phyloP scores from a whole-genome alignment of 768 basidiomycete species.

The Phylloporus sp. region DNA sequence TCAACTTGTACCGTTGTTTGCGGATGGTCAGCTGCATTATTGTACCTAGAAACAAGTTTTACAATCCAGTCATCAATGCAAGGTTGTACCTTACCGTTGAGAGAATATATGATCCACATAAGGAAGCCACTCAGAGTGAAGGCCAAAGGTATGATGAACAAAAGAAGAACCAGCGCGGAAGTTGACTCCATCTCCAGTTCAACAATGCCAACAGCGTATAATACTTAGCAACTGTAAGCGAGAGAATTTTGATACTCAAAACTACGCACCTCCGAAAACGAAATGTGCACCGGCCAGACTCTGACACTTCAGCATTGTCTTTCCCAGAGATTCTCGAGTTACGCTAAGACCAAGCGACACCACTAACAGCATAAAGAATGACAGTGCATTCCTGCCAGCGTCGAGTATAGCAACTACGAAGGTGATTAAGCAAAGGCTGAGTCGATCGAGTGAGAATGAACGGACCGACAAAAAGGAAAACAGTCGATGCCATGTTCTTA shows the following conservation, averaged over 20 bases:
- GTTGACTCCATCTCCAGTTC: conserved; percentile 90
- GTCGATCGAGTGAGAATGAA: not conserved
- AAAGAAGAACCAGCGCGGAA: conserved; percentile 73
- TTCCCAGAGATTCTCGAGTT: conserved; percentile 82
- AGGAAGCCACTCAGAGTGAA: conserved; percentile 95
- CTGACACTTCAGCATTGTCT: conserved; percentile 80
- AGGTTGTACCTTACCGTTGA: conserved; percentile 61
- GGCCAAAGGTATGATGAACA: conserved; percentile 92
- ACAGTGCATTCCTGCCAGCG: conserved; percentile 89
- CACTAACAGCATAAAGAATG: conserved; percentile 92
- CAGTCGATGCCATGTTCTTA: conserved; percentile 64
- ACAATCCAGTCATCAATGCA: not conserved
- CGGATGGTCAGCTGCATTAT: conserved; percentile 81
- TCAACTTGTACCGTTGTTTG: conserved; percentile 81
- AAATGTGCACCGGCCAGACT: conserved; percentile 83
- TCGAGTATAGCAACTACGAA: conserved; percentile 86
- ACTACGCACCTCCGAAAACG: conserved; percentile 80
- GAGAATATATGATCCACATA: conserved; percentile 90
- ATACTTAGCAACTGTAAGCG: conserved; percentile 46
- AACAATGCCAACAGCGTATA: conserved; percentile 94
- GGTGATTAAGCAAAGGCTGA: conserved; percentile 1
- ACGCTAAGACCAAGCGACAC: conserved; percentile 92
- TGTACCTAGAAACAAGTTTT: conserved; percentile 54
- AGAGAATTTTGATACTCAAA: not conserved
- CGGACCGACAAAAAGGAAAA: conserved; percentile 92